A percentile compares a stretch with the other conserved stretches of the same genome.
These are phyloP conservation scores for Theileria equi DNA, from an alignment of 169 alveolate species.

Conservation along the genomic window DNA sequence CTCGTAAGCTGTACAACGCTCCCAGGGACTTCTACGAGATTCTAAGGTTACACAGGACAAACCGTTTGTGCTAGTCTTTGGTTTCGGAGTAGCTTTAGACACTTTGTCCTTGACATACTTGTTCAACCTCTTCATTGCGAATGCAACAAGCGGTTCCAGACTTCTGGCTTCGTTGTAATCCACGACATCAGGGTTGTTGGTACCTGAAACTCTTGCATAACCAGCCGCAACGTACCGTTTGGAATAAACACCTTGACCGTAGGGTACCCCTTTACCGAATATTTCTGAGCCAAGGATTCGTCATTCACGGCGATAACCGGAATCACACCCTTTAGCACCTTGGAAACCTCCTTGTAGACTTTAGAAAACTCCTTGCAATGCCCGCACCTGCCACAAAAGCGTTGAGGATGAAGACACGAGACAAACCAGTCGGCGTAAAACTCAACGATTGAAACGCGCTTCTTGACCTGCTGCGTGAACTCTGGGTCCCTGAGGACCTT, in stretches of 20 bases:
- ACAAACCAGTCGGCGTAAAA: constrained; percentile 52
- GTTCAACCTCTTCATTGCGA: constrained; percentile 64
- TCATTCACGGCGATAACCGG: constrained; percentile 74
- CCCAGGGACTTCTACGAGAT: constrained; percentile 41
- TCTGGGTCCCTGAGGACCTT: neutral
- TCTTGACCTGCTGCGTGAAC: neutral
- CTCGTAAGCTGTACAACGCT: constrained; percentile 68
- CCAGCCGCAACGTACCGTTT: constrained; percentile 38
- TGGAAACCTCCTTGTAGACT: constrained; percentile 68
- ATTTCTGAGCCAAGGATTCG: constrained; percentile 64
- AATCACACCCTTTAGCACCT: constrained; percentile 70
- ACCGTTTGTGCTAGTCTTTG: constrained; percentile 39
- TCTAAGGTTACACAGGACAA: constrained; percentile 20
- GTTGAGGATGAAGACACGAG: constrained; percentile 12
- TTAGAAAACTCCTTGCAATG: constrained; percentile 62
- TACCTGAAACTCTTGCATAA: constrained; percentile 28
- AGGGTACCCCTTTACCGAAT: constrained; percentile 85
- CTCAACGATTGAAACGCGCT: constrained; percentile 32
- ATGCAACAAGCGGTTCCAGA: constrained; percentile 56
- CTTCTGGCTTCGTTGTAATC: constrained; percentile 49
- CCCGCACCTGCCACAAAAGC: constrained; percentile 63
- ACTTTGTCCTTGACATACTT: constrained; percentile 71
- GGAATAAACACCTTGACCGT: constrained; percentile 81
- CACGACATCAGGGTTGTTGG: constrained; percentile 55
- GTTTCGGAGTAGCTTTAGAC: constrained; percentile 55